Base-by-base conservation (phyloP, 768 basidiomycete genomes). In the Termitomyces sp. region DNA sequence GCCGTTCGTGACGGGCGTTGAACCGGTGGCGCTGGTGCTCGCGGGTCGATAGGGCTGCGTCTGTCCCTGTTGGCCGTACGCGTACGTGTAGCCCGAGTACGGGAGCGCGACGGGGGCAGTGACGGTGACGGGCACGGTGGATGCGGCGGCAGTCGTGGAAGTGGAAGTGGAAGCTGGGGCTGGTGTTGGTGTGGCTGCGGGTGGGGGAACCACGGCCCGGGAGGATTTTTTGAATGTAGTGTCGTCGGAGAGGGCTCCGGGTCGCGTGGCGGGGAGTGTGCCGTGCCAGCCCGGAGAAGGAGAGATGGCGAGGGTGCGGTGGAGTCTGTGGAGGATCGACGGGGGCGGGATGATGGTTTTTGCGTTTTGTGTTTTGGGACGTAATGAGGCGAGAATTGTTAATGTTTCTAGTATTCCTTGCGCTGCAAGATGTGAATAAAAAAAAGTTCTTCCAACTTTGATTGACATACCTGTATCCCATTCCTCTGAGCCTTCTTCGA, bases 401-500 rank as follows among this genome's bases (percentile, higher is more conserved):
- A 94, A 78, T 12, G 92, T 91, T 58, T 89, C 81, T 58, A 88
- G 68, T 59, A 93, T 91, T 58, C 84, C 79, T 71, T 89, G 85
- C 22, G 92, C 92, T 93, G 69, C 42, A 59, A 57, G 67, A 45
- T 61, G 57, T 58, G 40, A 63, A 56, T 60, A 65, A 35, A 40
- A 20, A 38, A 42, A 28, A 50, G 24, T 50, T 28, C 24, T 28
- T 22, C 13, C 12, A n/a, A 53, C 56, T 59, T 50, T 20, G 54
- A 59, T 46, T 32, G 58, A 72, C 87, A 65, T 68, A 92, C 92
- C 92, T 62, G 83, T 84, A 65, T 91, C 87, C 89, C 89, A 92
- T 71, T 94, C 92, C 71, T 92, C 91, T 12, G 89, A 89, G 38
- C 81, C 88, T 68, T 86, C 82, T 69, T 86, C 81, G 3, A 85